These are phyloP conservation scores for Talaromyces funiculosus DNA, from an alignment of 2,329 filamentous ascomycete genomes.

Conservation along the genomic window DNA sequence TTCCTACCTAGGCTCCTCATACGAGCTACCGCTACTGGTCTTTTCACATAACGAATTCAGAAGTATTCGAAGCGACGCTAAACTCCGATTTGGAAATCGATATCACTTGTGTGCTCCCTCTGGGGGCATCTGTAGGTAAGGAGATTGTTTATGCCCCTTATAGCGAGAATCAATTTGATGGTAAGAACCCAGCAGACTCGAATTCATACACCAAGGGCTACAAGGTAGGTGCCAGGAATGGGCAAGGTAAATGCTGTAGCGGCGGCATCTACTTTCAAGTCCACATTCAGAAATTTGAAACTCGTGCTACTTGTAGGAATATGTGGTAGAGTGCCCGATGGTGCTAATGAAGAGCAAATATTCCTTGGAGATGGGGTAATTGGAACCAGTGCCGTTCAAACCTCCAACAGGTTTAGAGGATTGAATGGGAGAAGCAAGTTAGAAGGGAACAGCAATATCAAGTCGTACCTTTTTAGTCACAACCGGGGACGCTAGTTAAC, in stretches of 20 bases:
- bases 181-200: background rate
- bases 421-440: background rate
- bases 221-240: background rate
- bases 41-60: background rate
- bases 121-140: background rate
- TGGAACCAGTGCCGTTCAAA: conserved; percentile 22
- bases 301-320: conserved; percentile 36
- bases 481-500: background rate
- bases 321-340: conserved; percentile 33
- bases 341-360: conserved; percentile 16
- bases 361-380: conserved; percentile 28
- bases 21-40: too few relatives aligned
- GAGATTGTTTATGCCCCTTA: background rate
- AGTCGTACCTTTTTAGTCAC: background rate
- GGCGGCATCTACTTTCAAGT: conserved; percentile 21
- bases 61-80: background rate
- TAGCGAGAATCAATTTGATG: background rate
- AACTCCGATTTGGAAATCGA: conserved; percentile 5
- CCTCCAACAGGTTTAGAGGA: conserved; percentile 20
- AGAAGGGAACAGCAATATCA: background rate
- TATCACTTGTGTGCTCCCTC: background rate
- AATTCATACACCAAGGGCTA: conserved; percentile 7
- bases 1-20: background rate
- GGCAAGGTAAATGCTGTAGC: conserved; percentile 5
- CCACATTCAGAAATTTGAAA: conserved; percentile 29